Conservation (phyloP, 2,329 filamentous ascomycete genomes). For the Fusarium algeriense region DNA sequence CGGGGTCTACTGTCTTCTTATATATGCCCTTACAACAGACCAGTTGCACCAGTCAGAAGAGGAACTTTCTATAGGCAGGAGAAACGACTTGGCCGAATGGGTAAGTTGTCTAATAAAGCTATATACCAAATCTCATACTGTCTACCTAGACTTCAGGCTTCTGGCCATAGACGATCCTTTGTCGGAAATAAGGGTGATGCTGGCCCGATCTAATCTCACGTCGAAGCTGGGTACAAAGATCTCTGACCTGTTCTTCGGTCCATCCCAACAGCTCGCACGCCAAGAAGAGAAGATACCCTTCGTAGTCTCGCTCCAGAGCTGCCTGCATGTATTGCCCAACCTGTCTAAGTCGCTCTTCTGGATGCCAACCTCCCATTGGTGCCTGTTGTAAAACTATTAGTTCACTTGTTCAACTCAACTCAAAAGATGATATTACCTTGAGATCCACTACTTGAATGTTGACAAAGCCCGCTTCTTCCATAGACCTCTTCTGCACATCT, state of each 20-base stretch:
- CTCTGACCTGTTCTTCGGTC: slow-evolving; percentile 2
- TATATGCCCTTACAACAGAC: no score
- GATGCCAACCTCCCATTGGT: slow-evolving; percentile 10
- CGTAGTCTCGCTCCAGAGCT: slow-evolving; percentile 18
- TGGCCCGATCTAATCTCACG: slow-evolving; percentile 8
- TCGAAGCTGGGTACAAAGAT: slow-evolving; percentile 8
- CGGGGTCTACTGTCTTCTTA: no score
- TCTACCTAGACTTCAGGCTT: neutral
- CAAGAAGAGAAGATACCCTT: slow-evolving; percentile 14
- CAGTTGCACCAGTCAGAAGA: no score
- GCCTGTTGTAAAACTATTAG: neutral
- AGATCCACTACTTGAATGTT: slow-evolving; percentile 18
- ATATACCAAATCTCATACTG: no score
- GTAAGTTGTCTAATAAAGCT: no score
- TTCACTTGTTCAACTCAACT: accelerated
- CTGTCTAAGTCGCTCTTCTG: neutral
- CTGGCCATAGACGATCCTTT: slow-evolving; percentile 21
- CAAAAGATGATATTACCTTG: neutral
- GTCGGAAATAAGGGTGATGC: slow-evolving; percentile 23
- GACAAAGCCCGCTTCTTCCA: slow-evolving; percentile 12
- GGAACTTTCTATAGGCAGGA: no score
- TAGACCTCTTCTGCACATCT: slow-evolving; percentile 1
- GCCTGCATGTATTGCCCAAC: slow-evolving; percentile 15
- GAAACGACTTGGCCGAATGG: no score
- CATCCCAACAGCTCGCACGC: slow-evolving; percentile 15